Conservation (phyloP, 1,284 basidiomycete species). For the Marasmius oreades region DNA sequence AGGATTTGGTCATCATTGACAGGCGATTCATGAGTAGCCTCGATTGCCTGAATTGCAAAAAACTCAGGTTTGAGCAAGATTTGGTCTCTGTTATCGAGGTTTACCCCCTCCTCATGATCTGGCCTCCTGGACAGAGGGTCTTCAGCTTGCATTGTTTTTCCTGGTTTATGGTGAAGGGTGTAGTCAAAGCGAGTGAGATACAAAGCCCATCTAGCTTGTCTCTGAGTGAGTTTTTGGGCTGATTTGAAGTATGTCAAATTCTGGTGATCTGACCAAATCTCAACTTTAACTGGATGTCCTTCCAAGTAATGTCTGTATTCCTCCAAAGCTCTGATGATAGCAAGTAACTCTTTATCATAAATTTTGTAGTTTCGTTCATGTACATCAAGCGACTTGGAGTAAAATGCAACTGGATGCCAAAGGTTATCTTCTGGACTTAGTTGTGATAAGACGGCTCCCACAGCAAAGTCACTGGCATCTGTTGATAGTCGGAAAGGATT, state of each 20-base stretch:
- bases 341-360: constrained; percentile 10
- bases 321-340: constrained; percentile 4
- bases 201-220: constrained; percentile 28
- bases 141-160: constrained; percentile 26
- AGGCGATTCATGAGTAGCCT: too few relatives aligned
- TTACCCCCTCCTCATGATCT: constrained; percentile 27
- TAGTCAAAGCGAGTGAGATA: constrained; percentile 27
- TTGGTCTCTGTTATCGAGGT: constrained; percentile 29
- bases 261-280: constrained; percentile 27
- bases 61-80: constrained; percentile 24
- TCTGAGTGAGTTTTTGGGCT: constrained; percentile 17
- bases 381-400: background rate
- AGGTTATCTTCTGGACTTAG: background rate
- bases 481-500: too few relatives aligned
- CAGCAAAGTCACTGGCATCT: too few relatives aligned
- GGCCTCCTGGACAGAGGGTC: constrained; percentile 37
- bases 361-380: constrained; percentile 7
- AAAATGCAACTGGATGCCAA: background rate
- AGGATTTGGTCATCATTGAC: too few relatives aligned
- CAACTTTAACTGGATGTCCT: constrained; percentile 17
- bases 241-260: constrained; percentile 26
- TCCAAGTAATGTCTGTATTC: constrained; percentile 29
- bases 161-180: constrained; percentile 34
- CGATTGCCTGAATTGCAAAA: too few relatives aligned
- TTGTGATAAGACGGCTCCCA: background rate